Percentiles rank a stretch among this genome's conserved stretches.
Evolutionary conservation across 2,329 filamentous ascomycete species (phyloP).

Genomic region (Ceratocystiopsis sp.): DNA sequence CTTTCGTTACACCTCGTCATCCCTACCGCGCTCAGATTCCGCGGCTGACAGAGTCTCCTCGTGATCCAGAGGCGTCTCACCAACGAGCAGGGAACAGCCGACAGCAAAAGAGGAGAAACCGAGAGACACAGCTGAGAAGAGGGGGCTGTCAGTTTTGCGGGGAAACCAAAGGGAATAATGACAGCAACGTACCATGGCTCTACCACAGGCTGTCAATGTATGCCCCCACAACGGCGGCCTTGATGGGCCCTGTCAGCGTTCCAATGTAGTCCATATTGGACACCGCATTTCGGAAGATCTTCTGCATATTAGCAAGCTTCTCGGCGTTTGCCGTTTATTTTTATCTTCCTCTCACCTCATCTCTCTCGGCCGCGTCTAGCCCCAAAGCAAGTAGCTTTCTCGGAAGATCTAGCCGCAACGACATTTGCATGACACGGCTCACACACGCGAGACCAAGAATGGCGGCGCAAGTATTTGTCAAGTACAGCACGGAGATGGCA

Average conservation of each 20-base stretch:
- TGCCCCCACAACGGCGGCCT: constrained; percentile 6
- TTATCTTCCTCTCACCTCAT: constrained; percentile 9
- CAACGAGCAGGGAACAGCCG: constrained; percentile 2
- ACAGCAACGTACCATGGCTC: constrained; percentile 7
- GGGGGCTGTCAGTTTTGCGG: neutral
- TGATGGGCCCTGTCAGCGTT: constrained; percentile 4
- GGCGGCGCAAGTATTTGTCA: constrained; percentile 19
- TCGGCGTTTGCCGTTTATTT: neutral
- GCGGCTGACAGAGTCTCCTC: neutral
- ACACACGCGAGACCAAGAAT: constrained; percentile 22
- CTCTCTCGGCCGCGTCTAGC: constrained; percentile 8
- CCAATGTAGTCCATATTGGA: constrained; percentile 8
- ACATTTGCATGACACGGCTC: constrained; percentile 18
- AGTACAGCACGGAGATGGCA: constrained; percentile 24
- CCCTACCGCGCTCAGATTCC: neutral
- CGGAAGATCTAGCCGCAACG: constrained; percentile 10
- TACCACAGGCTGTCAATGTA: constrained; percentile 11
- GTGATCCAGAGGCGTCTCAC: constrained; percentile 8
- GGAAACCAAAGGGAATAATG: neutral
- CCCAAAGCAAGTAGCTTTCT: constrained; percentile 11
- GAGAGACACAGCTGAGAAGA: constrained; percentile 7
- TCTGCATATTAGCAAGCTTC: neutral
- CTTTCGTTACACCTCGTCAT: neutral
- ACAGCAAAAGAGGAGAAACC: constrained; percentile 6
- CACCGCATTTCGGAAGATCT: constrained; percentile 6